A percentile compares a stretch with the other conserved stretches of the same genome.
These are phyloP conservation scores for Cystobasidium slooffiae DNA, from an alignment of 1,284 basidiomycete genomes.

Conservation along the genomic window DNA sequence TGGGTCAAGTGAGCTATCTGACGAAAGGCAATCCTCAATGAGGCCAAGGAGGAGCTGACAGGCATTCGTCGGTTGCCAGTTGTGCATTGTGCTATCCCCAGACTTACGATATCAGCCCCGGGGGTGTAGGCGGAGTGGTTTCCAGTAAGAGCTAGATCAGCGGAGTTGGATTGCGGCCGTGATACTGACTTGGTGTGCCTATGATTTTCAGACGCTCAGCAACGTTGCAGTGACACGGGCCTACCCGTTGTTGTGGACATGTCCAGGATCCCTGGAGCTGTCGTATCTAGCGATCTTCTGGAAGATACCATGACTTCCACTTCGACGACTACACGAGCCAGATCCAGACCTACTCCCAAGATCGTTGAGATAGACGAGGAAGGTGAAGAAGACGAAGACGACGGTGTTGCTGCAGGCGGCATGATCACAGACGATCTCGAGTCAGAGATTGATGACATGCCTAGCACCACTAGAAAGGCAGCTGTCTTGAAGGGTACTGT, in stretches of 20 bases:
- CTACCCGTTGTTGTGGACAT: constrained; percentile 8
- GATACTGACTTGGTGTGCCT: background rate
- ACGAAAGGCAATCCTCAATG: background rate
- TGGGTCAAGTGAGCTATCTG: background rate
- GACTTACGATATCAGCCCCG: background rate
- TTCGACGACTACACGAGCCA: no score
- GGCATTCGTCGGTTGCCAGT: background rate
- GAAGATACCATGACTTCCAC: background rate
- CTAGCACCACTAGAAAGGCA: no score
- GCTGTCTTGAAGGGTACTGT: no score
- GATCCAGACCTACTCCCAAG: no score
- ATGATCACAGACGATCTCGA: no score
- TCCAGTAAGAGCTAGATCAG: background rate
- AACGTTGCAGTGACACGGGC: background rate
- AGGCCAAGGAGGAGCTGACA: background rate
- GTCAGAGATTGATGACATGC: no score
- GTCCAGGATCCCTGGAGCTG: background rate
- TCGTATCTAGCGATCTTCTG: background rate
- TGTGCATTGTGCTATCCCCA: constrained; percentile 15
- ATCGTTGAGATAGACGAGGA: no score
- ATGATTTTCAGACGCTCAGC: background rate
- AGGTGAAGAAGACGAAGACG: no score
- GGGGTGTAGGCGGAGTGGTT: background rate
- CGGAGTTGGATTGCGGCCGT: background rate
- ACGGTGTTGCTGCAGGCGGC: no score